Percentiles rank a stretch among this genome's conserved stretches.
Conservation (phyloP, 1,284 basidiomycete genomes). For the Naganishia sp. region DNA sequence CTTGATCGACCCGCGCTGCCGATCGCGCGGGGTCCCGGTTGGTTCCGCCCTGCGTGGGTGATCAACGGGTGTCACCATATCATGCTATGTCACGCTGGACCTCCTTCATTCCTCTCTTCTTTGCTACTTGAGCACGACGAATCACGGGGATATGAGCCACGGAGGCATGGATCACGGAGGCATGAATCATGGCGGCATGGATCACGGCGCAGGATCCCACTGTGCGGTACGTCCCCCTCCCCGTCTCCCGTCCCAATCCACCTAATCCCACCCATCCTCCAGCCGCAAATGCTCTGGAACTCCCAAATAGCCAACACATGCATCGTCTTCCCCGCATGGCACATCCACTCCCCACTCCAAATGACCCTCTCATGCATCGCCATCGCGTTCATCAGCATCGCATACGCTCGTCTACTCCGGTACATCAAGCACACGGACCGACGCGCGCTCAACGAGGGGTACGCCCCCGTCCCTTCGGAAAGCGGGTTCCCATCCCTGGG, state of each 20-base stretch:
- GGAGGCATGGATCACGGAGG: slow-evolving; percentile 1
- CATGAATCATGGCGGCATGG: neutral
- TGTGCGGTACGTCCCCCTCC: slow-evolving; percentile 12
- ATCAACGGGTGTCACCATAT: too few species aligned
- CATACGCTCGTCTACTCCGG: slow-evolving; percentile 47
- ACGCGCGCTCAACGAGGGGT: neutral
- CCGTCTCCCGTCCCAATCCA: neutral
- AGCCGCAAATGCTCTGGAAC: slow-evolving; percentile 57
- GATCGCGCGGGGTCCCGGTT: slow-evolving; percentile 15
- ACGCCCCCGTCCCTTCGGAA: neutral
- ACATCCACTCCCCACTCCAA: slow-evolving; percentile 43
- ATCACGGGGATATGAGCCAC: neutral
- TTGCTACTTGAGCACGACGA: neutral
- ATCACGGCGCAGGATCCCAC: neutral
- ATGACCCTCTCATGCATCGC: slow-evolving; percentile 52
- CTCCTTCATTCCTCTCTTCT: neutral
- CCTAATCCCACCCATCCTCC: neutral
- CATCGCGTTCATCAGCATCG: slow-evolving; percentile 41
- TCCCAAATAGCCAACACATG: slow-evolving; percentile 41
- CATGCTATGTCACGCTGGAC: neutral
- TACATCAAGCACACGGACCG: slow-evolving; percentile 42
- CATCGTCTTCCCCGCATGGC: slow-evolving; percentile 42
- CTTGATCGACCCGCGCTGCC: neutral
- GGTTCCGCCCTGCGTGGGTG: neutral
- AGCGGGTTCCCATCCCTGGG: neutral